Evolutionary conservation across 331 rosid genomes (phyloP).

Genomic region (Arachis monticola): DNA sequence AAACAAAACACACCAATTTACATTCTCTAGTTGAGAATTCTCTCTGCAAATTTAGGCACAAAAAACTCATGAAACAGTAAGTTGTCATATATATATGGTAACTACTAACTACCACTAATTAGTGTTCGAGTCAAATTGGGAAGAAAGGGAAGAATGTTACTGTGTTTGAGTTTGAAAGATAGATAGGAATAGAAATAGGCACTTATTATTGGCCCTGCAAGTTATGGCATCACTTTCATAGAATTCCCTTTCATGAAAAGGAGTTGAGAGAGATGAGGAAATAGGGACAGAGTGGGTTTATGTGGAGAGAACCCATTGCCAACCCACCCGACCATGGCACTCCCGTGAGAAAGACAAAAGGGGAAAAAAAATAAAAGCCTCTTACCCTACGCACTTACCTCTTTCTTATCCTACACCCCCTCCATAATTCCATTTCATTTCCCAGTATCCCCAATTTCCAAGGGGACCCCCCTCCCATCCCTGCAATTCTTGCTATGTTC

Average conservation of each 20-base stretch:
- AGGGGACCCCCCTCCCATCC: slow-evolving; percentile 48
- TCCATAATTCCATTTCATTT: slow-evolving; percentile 42
- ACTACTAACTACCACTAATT: slow-evolving; percentile 28
- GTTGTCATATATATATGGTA: slow-evolving; percentile 29
- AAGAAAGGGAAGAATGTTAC: slow-evolving; percentile 23
- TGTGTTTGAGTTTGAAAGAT: not conserved
- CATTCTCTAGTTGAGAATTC: slow-evolving; percentile 2
- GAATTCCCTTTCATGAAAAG: slow-evolving; percentile 68
- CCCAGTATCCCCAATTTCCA: slow-evolving; percentile 48
- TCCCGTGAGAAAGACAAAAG: slow-evolving; percentile 89
- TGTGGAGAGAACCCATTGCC: slow-evolving; percentile 72
- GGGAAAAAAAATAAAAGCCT: slow-evolving; percentile 35
- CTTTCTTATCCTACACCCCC: slow-evolving; percentile 51
- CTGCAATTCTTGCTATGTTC: slow-evolving; percentile 36
- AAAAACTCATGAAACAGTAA: slow-evolving; percentile 18
- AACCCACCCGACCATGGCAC: slow-evolving; percentile 89
- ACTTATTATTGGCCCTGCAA: slow-evolving; percentile 30
- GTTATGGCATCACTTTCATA: slow-evolving; percentile 59
- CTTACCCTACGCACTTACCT: slow-evolving; percentile 49
- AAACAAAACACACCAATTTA: slow-evolving; percentile 44
- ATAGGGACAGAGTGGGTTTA: slow-evolving; percentile 53
- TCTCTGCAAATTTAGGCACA: slow-evolving; percentile 31
- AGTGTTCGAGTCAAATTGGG: slow-evolving; percentile 30
- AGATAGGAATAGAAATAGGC: slow-evolving; percentile 32
- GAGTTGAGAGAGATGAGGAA: slow-evolving; percentile 64